These are phyloP conservation scores for Cucurbita moschata DNA, from an alignment of 306 rosid species.

Conservation along the genomic window DNA sequence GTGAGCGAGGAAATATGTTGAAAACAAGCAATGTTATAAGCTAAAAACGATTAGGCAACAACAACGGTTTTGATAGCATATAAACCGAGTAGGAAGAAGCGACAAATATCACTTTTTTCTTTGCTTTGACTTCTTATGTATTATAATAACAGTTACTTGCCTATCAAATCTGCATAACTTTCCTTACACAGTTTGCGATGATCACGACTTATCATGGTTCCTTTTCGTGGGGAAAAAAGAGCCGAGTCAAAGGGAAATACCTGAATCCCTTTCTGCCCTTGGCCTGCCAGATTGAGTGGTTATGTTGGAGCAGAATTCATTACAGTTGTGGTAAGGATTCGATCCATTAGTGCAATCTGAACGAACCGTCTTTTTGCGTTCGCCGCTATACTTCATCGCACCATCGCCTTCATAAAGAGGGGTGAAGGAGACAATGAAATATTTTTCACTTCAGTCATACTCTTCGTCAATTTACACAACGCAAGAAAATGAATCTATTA, in stretches of 20 bases:
- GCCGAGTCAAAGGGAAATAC: not conserved
- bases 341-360: conserved; percentile 72
- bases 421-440: not conserved
- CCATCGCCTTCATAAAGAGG: not conserved
- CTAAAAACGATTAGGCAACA: too few relatives aligned
- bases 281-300: conserved; percentile 31
- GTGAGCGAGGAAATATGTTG: too few relatives aligned
- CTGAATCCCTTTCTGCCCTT: not conserved
- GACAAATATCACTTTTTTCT: not conserved
- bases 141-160: not conserved
- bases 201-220: not conserved
- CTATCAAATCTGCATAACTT: not conserved
- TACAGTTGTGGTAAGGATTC: conserved; percentile 73
- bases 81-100: too few relatives aligned
- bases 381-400: not conserved
- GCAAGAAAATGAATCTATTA: not conserved
- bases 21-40: too few relatives aligned
- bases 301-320: conserved; percentile 58
- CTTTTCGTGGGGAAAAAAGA: not conserved
- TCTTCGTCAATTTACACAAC: not conserved
- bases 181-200: not conserved
- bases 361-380: conserved; percentile 24
- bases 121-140: not conserved
- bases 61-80: too few relatives aligned
- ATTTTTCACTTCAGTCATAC: not conserved